Percentiles rank a stretch among this genome's conserved stretches.
phyloP scores from a whole-genome alignment of 257 asterid species.

The Primulina tabacum region DNA sequence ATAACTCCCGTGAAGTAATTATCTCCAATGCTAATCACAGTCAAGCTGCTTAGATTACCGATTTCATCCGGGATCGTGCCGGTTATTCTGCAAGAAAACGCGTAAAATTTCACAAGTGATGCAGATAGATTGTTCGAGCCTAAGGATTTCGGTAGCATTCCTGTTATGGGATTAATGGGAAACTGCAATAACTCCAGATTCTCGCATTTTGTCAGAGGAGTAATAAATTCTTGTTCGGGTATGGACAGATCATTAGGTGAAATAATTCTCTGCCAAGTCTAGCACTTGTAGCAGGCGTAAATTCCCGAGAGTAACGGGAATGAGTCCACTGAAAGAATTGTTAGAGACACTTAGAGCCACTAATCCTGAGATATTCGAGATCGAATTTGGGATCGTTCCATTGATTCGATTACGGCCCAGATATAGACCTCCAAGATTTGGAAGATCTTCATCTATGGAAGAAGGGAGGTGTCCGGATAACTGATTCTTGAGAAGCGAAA shows the following conservation, averaged over 20 bases:
- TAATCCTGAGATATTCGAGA: neutral
- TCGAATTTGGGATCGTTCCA: slow-evolving; percentile 27
- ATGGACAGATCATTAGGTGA: slow-evolving; percentile 18
- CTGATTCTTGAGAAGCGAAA: neutral
- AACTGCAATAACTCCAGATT: neutral
- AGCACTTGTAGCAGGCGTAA: slow-evolving; percentile 11
- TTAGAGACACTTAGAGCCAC: neutral
- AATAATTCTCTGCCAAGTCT: neutral
- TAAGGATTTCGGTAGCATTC: slow-evolving; percentile 16
- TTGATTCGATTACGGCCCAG: slow-evolving; percentile 3
- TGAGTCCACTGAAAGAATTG: slow-evolving; percentile 12
- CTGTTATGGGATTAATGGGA: slow-evolving; percentile 5
- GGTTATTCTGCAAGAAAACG: neutral
- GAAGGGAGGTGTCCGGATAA: slow-evolving; percentile 11
- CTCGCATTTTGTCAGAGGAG: slow-evolving; percentile 14
- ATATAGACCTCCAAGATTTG: slow-evolving; percentile 15
- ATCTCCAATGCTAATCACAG: neutral
- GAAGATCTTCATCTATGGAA: slow-evolving; percentile 14
- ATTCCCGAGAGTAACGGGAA: slow-evolving; percentile 13
- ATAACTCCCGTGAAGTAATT: slow-evolving; percentile 19
- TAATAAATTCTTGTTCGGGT: slow-evolving; percentile 13
- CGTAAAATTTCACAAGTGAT: neutral
- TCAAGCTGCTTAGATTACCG: slow-evolving; percentile 20
- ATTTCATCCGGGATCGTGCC: slow-evolving; percentile 25
- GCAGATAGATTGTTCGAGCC: slow-evolving; percentile 21